These are phyloP conservation scores for Tricholoma sp. DNA, from an alignment of 768 basidiomycete species.

Conservation along the genomic window DNA sequence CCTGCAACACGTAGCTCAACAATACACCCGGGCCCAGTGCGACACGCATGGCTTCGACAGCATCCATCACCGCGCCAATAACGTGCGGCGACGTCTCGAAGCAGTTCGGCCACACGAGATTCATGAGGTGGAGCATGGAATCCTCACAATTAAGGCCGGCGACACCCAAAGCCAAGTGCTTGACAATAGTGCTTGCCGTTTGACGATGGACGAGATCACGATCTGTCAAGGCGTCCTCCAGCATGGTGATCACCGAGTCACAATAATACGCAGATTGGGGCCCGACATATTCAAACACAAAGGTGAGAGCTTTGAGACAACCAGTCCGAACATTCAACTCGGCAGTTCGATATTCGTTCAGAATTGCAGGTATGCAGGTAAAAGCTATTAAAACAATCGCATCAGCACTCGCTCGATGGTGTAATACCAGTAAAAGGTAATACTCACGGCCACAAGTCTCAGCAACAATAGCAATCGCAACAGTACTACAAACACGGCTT, in stretches of 20 bases:
- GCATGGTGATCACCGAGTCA: conserved; percentile 95
- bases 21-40: conserved; percentile 92
- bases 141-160: conserved; percentile 98
- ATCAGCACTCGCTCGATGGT: conserved; percentile 9
- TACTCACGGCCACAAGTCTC: conserved; percentile 81
- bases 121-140: conserved; percentile 96
- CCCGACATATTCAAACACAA: conserved; percentile 99
- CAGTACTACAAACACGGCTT: conserved; percentile 96
- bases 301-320: conserved; percentile 96
- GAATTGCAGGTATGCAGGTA: conserved; percentile 97
- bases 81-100: conserved; percentile 99
- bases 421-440: conserved; percentile 1
- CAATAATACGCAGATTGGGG: conserved; percentile 95
- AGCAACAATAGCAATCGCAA: conserved; percentile 94
- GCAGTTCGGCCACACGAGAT: conserved; percentile 98
- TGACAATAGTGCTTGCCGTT: conserved; percentile 97
- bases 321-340: conserved; percentile 98
- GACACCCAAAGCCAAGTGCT: conserved; percentile 94
- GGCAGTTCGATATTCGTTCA: conserved; percentile 97
- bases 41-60: conserved; percentile 95
- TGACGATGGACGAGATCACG: conserved; percentile 98
- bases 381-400: conserved; percentile 50
- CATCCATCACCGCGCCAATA: conserved; percentile 97
- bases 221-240: conserved; percentile 97
- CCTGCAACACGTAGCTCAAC: conserved; percentile 89